Base-by-base conservation (phyloP, 1,139 yeast species). In the Suhomyces guaymorum region DNA sequence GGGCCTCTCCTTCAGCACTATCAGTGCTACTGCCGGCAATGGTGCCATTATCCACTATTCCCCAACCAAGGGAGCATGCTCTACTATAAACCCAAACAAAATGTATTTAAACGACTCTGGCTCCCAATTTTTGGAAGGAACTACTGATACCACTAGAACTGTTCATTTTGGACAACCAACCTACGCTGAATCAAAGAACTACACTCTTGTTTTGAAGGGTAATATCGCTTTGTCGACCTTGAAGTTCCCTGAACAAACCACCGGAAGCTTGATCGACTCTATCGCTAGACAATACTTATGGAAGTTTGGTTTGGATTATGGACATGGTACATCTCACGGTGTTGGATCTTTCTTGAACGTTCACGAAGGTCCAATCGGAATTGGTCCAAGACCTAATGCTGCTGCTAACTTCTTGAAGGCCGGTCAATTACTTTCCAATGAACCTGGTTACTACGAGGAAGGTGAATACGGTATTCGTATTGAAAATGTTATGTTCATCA, bases 311-410 rank as follows among this genome's bases (percentile, higher is more conserved):
- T 70, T 92, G 37, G 97, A 94, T 61, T 94, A 92, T 61, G 80
- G 84, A 36, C 99, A 94, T 59, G 97, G 98, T 18, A 94, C 98
- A 1, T 94, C 97, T 2, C 99, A 94, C 59, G 98, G 98, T n/a
- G 80, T 94, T 33, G 98, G 97, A 4, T 73, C 95, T 1, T 92
- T 70, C 55, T 75, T 94, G 46, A 92, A 92, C 54, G 98, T 92
- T 26, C 98, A 94, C 57, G 97, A 94, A 57, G 96, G 96, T 4
- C 98, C 98, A 10, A 80, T 90, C 40, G 96, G 97, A 7, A 84
- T 92, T 50, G 94, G 96, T 2, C 77, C 81, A 48, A 73, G 85
- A 47, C 69, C 71, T 20, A 59, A 59, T 27, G 72, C 72, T n/a
- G 66, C 75, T 7, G 49, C 55, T 7, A 64, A 70, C 26, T 61